These are phyloP conservation scores for Pisolithus marmoratus DNA, from an alignment of 768 basidiomycete genomes.

Conservation along the genomic window DNA sequence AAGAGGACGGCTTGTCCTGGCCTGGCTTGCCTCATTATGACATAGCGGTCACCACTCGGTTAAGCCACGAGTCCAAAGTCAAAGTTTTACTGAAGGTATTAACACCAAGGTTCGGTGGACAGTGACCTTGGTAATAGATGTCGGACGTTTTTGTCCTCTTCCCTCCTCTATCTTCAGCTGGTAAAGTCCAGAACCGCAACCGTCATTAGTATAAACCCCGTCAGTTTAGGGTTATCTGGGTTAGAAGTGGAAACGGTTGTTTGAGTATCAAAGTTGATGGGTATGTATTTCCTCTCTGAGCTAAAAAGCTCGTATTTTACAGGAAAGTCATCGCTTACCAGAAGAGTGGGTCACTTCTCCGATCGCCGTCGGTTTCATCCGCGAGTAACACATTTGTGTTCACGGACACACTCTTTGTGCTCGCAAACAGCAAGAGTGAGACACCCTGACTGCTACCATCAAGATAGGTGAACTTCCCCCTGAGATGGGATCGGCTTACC, in stretches of 20 bases:
- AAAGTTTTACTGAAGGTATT: no score
- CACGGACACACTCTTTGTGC: slow-evolving; percentile 15
- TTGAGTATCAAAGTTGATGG: slow-evolving; percentile 5
- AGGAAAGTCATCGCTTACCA: background rate
- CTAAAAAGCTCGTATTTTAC: background rate
- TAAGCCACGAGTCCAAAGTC: no score
- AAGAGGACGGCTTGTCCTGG: no score
- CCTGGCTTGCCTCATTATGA: no score
- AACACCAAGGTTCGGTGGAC: no score
- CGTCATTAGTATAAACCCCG: background rate
- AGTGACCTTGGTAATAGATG: no score
- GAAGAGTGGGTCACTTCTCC: slow-evolving; percentile 13
- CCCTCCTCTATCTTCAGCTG: slow-evolving; percentile 8
- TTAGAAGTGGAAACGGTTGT: slow-evolving; percentile 10
- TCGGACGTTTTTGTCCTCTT: no score
- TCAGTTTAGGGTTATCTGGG: slow-evolving; percentile 9
- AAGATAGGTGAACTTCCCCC: slow-evolving; percentile 11
- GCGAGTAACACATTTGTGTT: slow-evolving; percentile 13
- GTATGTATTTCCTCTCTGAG: background rate
- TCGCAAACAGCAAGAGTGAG: slow-evolving; percentile 13
- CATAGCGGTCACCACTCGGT: no score
- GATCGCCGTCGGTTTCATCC: slow-evolving; percentile 15
- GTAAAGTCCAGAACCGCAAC: slow-evolving; percentile 3
- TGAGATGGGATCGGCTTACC: slow-evolving; percentile 11
- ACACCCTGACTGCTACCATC: slow-evolving; percentile 8